Conservation (phyloP, 306 rosid species). For the Cucurbita ficifolia region DNA sequence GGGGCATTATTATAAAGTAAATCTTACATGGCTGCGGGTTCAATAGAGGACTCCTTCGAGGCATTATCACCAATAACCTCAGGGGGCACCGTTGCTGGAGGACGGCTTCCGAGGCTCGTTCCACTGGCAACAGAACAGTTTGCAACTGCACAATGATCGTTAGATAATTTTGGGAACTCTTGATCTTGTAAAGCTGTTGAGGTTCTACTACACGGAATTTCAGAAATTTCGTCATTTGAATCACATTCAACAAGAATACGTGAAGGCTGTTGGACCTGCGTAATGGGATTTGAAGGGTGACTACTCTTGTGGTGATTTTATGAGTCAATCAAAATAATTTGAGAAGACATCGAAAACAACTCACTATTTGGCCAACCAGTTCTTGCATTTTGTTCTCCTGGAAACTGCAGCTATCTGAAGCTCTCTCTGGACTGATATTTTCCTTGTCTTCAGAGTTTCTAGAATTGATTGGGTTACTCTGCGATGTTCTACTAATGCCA, state of each 20-base stretch:
- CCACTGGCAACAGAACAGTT: constrained; percentile 32
- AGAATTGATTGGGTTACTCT: constrained; percentile 8
- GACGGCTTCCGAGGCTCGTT: constrained; percentile 25
- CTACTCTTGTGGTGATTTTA: background rate
- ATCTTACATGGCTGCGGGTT: constrained; percentile 55
- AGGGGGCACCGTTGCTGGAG: constrained; percentile 17
- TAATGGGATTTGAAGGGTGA: background rate
- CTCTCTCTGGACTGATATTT: constrained; percentile 28
- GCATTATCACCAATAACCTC: constrained; percentile 28
- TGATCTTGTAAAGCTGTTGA: constrained; percentile 24
- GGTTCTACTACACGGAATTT: constrained; percentile 20
- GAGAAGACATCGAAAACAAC: constrained; percentile 11
- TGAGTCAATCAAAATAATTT: background rate
- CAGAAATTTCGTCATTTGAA: constrained; percentile 29
- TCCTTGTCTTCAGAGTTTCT: constrained; percentile 36
- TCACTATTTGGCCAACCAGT: constrained; percentile 29
- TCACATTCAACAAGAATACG: constrained; percentile 49
- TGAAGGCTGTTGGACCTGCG: constrained; percentile 36
- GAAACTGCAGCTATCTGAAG: constrained; percentile 17
- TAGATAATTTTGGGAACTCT: constrained; percentile 21
- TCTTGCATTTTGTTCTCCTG: constrained; percentile 23
- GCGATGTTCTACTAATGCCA: constrained; percentile 21
- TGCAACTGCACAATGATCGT: constrained; percentile 22
- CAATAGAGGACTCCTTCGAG: constrained; percentile 27
- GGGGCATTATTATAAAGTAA: background rate